Conservation (phyloP, 352 stramenopile genomes). For the Phytopythium chamaehyphon region DNA sequence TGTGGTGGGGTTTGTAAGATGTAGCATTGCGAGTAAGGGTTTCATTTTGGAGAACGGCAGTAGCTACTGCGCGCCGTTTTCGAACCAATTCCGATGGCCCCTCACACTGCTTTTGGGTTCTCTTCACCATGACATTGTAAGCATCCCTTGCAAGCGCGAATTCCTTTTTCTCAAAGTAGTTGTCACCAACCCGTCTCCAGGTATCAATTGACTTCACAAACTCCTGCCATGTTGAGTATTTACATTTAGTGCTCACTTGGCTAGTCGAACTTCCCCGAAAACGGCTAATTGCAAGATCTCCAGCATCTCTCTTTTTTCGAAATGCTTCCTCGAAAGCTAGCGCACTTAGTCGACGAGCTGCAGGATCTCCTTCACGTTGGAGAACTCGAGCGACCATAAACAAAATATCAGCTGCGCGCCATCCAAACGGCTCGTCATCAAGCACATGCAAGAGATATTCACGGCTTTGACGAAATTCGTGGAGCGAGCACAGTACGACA, state of each 20-base stretch:
- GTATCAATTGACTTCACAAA: constrained; percentile 50
- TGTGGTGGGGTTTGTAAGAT: background rate
- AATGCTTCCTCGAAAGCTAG: constrained; percentile 74
- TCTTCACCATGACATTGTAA: constrained; percentile 55
- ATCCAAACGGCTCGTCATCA: constrained; percentile 44
- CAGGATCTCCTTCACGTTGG: constrained; percentile 44
- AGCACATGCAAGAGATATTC: constrained; percentile 68
- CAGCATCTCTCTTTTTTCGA: constrained; percentile 22
- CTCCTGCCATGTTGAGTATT: constrained; percentile 45
- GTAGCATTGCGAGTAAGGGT: background rate
- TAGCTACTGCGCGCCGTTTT: constrained; percentile 31
- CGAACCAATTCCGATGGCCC: constrained; percentile 14
- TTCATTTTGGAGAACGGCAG: constrained; percentile 13
- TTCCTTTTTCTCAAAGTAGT: constrained; percentile 40
- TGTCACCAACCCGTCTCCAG: constrained; percentile 48
- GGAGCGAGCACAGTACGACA: constrained; percentile 51
- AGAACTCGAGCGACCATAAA: constrained; percentile 60
- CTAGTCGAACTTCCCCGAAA: constrained; percentile 3
- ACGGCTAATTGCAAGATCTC: background rate
- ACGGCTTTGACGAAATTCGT: constrained; percentile 57
- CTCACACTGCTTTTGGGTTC: constrained; percentile 25
- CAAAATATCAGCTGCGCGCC: constrained; percentile 44
- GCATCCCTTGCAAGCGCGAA: constrained; percentile 60
- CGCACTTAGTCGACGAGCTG: constrained; percentile 29
- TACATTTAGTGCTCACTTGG: constrained; percentile 12